Conservation (phyloP, 202 grass and related monocot genomes). For the Setaria italica region DNA sequence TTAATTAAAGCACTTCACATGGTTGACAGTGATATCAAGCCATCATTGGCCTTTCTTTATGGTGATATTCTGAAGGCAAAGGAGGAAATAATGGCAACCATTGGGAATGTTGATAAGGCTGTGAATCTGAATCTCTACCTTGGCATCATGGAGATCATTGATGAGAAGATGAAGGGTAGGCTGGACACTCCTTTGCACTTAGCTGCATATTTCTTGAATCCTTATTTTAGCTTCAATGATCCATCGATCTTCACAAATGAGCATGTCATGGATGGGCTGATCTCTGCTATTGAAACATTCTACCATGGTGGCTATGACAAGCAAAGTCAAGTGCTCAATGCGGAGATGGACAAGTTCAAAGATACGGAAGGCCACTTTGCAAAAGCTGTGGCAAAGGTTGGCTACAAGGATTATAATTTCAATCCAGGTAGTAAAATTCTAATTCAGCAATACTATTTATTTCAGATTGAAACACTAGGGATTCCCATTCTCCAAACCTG, state of each 20-base stretch:
- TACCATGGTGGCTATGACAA: background rate
- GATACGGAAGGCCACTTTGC: background rate
- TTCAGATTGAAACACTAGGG: background rate
- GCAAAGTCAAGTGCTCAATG: background rate
- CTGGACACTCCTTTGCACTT: background rate
- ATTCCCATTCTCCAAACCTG: no score
- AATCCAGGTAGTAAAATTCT: background rate
- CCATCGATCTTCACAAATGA: background rate
- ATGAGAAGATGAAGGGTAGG: background rate
- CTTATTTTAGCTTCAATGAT: background rate
- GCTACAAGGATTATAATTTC: background rate
- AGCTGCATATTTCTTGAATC: background rate
- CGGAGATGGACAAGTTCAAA: background rate
- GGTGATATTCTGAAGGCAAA: background rate
- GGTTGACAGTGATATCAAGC: background rate
- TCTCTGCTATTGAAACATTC: background rate
- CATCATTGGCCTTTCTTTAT: background rate
- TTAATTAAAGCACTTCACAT: slow-evolving; percentile 2
- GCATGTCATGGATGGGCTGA: background rate
- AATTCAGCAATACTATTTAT: no score
- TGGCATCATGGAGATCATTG: background rate
- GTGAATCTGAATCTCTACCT: background rate
- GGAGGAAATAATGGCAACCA: background rate
- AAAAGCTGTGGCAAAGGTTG: background rate
- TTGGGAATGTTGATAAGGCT: background rate